Evolutionary conservation across 176 grass and related monocot genomes (phyloP), one percentile per base, ranked within the genome.

Genomic region (Rhipidocladum racemiflorum): DNA sequence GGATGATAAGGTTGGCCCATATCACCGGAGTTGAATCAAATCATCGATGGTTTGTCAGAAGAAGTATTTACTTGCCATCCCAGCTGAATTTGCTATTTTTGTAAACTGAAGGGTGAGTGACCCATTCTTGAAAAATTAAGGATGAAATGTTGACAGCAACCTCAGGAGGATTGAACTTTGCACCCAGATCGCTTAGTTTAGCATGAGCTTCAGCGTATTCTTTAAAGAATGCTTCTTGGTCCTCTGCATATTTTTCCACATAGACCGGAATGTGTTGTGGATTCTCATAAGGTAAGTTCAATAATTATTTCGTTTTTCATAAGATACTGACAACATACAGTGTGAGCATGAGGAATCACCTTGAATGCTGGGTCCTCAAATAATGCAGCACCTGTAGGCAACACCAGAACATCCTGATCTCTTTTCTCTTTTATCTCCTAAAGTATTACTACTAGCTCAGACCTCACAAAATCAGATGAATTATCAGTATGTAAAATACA

Each of bases 191-290:
- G 87, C 96, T 99, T 49, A 99, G 85, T 84, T 99, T 95, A 79
- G 96, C 93, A 90, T 99, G 96, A 75, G 96, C 91, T 65, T 90
- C 87, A 1, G 91, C 93, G 18, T 99, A 95, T 78, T 99, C 96
- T 34, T 93, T 89, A 68, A 99, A 99, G 75, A 99, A 99, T 61
- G 83, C 77, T 3, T 93, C 96, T 69, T 95, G 80, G 61, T 99
- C 87, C 53, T 77, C 69, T 25, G 93, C 73, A 16, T 99, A 99
- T 72, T 91, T 91, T 45, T 95, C 91, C 51, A 93, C 96, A 54
- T 99, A 93, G 10, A 83, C 80, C 93, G 95, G 80, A 42, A 87
- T 60, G 65, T 50, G 20, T 78, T 50, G 63, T 73, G 65, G n/a
- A 70, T 70, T 75, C 21, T 42, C 60, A 68, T 39, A 71, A 25